Conservation (phyloP, 2,329 filamentous ascomycete genomes). For the Neonectria neomacrospora region DNA sequence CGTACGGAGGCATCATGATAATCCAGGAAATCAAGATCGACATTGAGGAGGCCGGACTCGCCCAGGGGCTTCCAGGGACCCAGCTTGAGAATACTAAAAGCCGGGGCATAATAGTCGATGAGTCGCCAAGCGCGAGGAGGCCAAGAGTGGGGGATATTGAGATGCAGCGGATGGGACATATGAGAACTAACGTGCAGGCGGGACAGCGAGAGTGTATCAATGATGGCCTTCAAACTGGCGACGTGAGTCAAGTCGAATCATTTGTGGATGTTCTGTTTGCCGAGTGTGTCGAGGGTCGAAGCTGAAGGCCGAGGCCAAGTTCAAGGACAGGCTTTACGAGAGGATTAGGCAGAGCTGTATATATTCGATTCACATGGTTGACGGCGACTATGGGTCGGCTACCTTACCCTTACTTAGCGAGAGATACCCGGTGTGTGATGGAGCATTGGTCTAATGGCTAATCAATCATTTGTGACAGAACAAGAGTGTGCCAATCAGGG, state of each 20-base stretch:
- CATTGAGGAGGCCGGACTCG: constrained; percentile 39
- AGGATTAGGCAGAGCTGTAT: no score
- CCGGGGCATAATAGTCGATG: constrained; percentile 19
- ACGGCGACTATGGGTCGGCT: background rate
- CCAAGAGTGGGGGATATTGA: constrained; percentile 36
- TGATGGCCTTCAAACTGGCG: constrained; percentile 29
- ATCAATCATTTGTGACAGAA: background rate
- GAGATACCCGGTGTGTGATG: constrained; percentile 2
- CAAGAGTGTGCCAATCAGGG: background rate
- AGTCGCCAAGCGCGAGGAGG: constrained; percentile 24
- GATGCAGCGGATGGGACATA: constrained; percentile 40
- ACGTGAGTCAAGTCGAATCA: constrained; percentile 29
- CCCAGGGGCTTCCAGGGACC: constrained; percentile 19
- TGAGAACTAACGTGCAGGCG: constrained; percentile 39
- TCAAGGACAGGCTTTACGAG: background rate
- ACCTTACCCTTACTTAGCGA: background rate
- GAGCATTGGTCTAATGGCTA: constrained; percentile 5
- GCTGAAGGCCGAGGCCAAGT: background rate
- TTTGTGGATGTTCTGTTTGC: constrained; percentile 43
- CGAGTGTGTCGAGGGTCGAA: constrained; percentile 39
- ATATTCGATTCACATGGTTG: background rate
- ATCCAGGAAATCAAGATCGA: constrained; percentile 71
- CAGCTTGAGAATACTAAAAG: constrained; percentile 20
- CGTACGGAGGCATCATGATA: constrained; percentile 68
- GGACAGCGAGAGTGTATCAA: constrained; percentile 30